Conservation (phyloP, 2,329 filamentous ascomycete genomes). For the Nemania diffusa region DNA sequence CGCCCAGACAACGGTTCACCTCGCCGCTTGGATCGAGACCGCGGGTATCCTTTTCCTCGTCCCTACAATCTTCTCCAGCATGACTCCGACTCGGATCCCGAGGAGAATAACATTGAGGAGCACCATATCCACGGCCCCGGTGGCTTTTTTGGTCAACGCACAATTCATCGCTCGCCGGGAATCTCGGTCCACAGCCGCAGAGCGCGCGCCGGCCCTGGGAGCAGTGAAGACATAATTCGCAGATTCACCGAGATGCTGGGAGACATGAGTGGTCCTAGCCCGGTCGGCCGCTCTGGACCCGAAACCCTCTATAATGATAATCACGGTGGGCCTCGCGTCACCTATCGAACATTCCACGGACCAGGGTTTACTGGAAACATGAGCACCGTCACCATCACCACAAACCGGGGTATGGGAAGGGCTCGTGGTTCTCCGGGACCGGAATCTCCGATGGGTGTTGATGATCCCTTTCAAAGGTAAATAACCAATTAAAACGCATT, state of each 20-base stretch:
- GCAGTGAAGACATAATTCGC: constrained; percentile 50
- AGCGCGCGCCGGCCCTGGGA: constrained; percentile 39
- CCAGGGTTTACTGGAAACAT: constrained; percentile 53
- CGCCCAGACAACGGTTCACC: constrained; percentile 51
- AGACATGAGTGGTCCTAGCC: constrained; percentile 38
- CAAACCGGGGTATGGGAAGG: constrained; percentile 49
- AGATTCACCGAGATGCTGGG: constrained; percentile 53
- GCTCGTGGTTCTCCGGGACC: constrained; percentile 31
- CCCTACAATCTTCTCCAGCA: constrained; percentile 28
- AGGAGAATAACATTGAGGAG: constrained; percentile 68
- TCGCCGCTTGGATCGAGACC: neutral
- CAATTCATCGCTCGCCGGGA: constrained; percentile 46
- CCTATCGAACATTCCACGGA: constrained; percentile 51
- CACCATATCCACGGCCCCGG: constrained; percentile 54
- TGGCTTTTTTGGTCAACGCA: constrained; percentile 55
- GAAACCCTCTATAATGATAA: constrained; percentile 41
- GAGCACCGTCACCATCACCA: constrained; percentile 62
- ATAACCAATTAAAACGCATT: constrained; percentile 33
- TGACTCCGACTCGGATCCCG: constrained; percentile 64
- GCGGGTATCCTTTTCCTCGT: constrained; percentile 1
- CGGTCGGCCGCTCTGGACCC: constrained; percentile 43
- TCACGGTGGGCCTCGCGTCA: constrained; percentile 39
- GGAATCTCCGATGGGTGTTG: constrained; percentile 38
- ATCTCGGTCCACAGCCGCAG: constrained; percentile 28
- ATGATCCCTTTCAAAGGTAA: constrained; percentile 63